phyloP scores from a whole-genome alignment of 73 alveolate genomes.

The Stentor coeruleus region DNA sequence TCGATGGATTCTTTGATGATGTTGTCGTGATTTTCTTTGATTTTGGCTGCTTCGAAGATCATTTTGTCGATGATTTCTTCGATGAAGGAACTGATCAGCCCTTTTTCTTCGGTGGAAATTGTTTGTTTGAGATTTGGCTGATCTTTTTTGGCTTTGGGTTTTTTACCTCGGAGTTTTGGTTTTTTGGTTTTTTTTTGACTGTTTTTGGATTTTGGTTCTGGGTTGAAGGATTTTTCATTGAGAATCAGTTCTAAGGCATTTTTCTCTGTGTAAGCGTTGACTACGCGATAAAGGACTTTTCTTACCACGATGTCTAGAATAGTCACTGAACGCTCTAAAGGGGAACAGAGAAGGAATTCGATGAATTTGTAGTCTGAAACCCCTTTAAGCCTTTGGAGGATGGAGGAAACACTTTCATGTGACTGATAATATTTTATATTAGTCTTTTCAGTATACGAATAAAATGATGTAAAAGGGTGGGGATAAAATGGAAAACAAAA shows the following conservation, averaged over 20 bases:
- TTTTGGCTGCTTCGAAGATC: neutral
- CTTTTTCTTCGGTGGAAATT: neutral
- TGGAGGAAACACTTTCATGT: neutral
- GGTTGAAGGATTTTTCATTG: neutral
- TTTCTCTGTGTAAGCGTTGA: conserved; percentile 5
- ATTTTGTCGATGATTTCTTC: neutral
- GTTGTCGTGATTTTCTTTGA: neutral
- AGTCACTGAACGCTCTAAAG: conserved; percentile 14
- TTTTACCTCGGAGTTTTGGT: conserved; percentile 13
- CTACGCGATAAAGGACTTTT: neutral
- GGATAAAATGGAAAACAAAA: conserved; percentile 1
- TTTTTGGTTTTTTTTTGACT: neutral
- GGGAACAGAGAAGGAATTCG: neutral
- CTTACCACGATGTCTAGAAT: conserved; percentile 9
- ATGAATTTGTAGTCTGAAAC: neutral
- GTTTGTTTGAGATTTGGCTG: neutral
- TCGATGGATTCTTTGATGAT: neutral
- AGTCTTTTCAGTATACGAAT: neutral
- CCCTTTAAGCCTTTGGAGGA: neutral
- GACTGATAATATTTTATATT: neutral
- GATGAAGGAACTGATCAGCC: neutral
- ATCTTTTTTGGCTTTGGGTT: neutral
- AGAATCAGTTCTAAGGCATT: neutral
- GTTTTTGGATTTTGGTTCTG: neutral
- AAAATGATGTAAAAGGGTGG: neutral